Evolutionary conservation across 2,329 filamentous ascomycete species (phyloP).

Genomic region (Xylariaceae sp.): DNA sequence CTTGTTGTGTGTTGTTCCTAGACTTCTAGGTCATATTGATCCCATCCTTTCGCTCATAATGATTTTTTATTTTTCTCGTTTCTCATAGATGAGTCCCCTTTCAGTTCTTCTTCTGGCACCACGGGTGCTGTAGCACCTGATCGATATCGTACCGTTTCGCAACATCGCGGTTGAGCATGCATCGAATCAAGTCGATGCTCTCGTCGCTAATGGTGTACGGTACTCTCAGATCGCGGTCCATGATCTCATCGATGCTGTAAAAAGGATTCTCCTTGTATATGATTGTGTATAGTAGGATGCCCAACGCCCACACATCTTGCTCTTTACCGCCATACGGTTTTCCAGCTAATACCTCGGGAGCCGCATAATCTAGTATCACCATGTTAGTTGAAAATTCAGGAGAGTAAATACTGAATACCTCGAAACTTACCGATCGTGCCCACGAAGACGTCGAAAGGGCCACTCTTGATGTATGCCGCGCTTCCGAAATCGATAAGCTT

Average conservation of each 20-base stretch:
- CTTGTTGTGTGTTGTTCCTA: neutral
- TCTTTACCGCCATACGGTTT: constrained; percentile 90
- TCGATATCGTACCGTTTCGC: constrained; percentile 77
- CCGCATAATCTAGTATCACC: constrained; percentile 73
- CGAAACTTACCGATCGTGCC: constrained; percentile 80
- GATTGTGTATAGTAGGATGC: constrained; percentile 95
- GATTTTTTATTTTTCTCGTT: constrained; percentile 1
- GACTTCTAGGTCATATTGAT: constrained; percentile 11
- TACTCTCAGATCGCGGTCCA: constrained; percentile 90
- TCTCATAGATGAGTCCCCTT: neutral
- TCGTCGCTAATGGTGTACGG: constrained; percentile 86
- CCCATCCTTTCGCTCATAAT: neutral
- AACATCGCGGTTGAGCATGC: constrained; percentile 90
- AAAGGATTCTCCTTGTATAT: constrained; percentile 99
- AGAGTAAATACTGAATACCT: neutral
- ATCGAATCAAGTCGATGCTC: constrained; percentile 83
- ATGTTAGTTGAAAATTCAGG: constrained; percentile 7
- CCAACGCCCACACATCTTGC: constrained; percentile 96
- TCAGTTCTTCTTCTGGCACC: constrained; percentile 48
- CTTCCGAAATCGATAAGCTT: constrained; percentile 98
- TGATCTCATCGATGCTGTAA: constrained; percentile 98
- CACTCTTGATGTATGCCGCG: constrained; percentile 96
- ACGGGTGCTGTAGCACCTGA: constrained; percentile 83
- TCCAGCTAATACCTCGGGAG: constrained; percentile 93
- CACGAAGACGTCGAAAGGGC: constrained; percentile 97